These are phyloP conservation scores for Gaillardinia entomophila DNA, from an alignment of 805 yeast species.

Conservation along the genomic window DNA sequence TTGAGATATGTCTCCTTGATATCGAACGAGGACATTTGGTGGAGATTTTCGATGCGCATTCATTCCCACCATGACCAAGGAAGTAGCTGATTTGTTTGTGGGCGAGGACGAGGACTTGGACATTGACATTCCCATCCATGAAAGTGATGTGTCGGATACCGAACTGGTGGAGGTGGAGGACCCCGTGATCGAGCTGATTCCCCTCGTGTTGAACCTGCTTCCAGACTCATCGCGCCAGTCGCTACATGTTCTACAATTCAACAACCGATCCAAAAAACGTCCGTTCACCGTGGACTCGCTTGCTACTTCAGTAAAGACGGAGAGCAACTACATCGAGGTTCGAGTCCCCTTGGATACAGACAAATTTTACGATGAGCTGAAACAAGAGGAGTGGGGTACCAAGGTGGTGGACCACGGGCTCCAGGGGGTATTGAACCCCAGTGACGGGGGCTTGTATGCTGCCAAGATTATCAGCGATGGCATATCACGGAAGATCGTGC, in stretches of 20 bases:
- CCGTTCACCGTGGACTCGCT: slow-evolving; percentile 30
- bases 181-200: slow-evolving; percentile 35
- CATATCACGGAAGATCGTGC: slow-evolving; percentile 47
- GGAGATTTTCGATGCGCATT: slow-evolving; percentile 1
- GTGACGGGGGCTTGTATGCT: slow-evolving; percentile 43
- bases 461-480: slow-evolving; percentile 19
- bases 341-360: slow-evolving; percentile 69
- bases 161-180: slow-evolving; percentile 18
- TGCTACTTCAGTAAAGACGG: slow-evolving; percentile 52
- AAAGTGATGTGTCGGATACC: slow-evolving; percentile 5
- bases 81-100: slow-evolving; percentile 11
- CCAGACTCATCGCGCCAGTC: slow-evolving; percentile 18
- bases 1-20: slow-evolving; percentile 74
- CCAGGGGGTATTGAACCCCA: slow-evolving; percentile 60
- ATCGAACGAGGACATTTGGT: slow-evolving; percentile 44
- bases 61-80: slow-evolving; percentile 1
- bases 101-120: slow-evolving; percentile 17
- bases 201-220: slow-evolving; percentile 23
- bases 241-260: slow-evolving; percentile 34
- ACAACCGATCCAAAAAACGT: slow-evolving; percentile 33
- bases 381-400: slow-evolving; percentile 60
- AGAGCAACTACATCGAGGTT: slow-evolving; percentile 62
- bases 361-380: slow-evolving; percentile 60
- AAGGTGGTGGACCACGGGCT: slow-evolving; percentile 55
- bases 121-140: slow-evolving; percentile 5